Evolutionary conservation across 768 basidiomycete genomes (phyloP), one percentile per base, ranked within the genome.

Genomic region (Suillus variegatus): DNA sequence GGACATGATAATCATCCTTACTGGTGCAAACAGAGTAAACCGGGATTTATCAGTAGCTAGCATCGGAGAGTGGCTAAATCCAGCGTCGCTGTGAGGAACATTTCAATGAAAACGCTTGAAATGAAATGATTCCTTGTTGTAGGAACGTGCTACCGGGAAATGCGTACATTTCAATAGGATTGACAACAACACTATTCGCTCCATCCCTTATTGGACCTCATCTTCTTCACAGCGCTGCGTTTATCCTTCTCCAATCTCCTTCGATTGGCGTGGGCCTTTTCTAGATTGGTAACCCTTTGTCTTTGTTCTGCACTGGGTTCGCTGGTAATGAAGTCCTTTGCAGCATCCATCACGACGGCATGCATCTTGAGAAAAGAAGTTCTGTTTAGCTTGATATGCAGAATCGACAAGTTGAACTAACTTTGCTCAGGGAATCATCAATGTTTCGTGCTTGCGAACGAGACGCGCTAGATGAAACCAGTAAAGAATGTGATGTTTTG

Each of bases 371-470:
- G 47, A n/a, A n/a, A 3, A 36, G 25, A 14, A 51, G 25, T 20
- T 36, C 35, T 3, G 44, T 12, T 20, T 4, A 36, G n/a, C 22
- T n/a, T 58, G 51, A 16, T 6, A 60, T 40, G 14, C 28, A 60
- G 4, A 18, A 3, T 49, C n/a, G 36, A 58, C 61, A 28, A 60
- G 22, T 57, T 64, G 12, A 35, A 65, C 74, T 18, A 51, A 87
- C 92, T 82, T 92, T 93, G 6, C 77, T 68, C 47, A 94, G 78
- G 67, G 88, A 90, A 64, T 93, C 90, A 12, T 89, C 85, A 20
- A 92, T 76, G 67, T 93, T 94, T 70, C 88, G 86, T 2, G 89
- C 78, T 71, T 94, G 93, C 12, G 92, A 92, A n/a, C 93, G 89
- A 67, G 86, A 84, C 2, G 82, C 76, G 1, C 84, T 88, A 0